These are phyloP conservation scores for Albatrellus ellisii DNA, from an alignment of 768 basidiomycete species.

Conservation along the genomic window DNA sequence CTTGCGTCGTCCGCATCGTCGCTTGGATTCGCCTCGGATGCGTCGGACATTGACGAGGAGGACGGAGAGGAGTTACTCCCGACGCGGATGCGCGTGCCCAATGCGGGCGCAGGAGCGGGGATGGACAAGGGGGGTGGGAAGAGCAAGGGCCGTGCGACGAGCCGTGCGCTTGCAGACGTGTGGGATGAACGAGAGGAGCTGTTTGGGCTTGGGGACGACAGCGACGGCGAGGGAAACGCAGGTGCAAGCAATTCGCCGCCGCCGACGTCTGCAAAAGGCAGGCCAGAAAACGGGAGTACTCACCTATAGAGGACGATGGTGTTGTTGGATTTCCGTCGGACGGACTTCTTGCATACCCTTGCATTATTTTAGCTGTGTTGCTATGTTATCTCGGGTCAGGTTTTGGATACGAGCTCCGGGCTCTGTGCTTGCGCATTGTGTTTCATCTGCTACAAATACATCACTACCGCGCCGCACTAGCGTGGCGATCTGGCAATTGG, in stretches of 20 bases:
- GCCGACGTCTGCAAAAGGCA: background rate
- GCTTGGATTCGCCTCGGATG: background rate
- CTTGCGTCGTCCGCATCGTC: constrained; percentile 1
- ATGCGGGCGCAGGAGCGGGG: constrained; percentile 23
- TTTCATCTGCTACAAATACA: too few species aligned
- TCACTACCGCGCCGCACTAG: too few species aligned
- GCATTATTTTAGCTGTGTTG: too few species aligned
- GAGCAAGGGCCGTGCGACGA: constrained; percentile 7
- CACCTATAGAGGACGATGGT: too few species aligned
- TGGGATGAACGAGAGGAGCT: constrained; percentile 70
- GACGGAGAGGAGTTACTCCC: background rate
- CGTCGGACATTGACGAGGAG: background rate
- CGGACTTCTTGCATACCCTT: too few species aligned
- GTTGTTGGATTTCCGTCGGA: too few species aligned
- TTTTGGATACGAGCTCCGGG: too few species aligned
- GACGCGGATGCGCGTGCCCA: background rate
- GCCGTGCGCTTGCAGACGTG: constrained; percentile 33
- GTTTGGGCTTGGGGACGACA: constrained; percentile 54
- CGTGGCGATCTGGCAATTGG: too few species aligned
- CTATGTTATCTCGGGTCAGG: too few species aligned
- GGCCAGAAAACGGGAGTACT: too few species aligned
- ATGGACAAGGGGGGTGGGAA: constrained; percentile 16
- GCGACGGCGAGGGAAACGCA: constrained; percentile 55
- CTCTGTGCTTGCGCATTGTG: too few species aligned
- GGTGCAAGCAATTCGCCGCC: too few species aligned